Evolutionary conservation across 2,329 filamentous ascomycete species (phyloP), one percentile per base, ranked within the genome.

Genomic region (Epichloe glyceriae): DNA sequence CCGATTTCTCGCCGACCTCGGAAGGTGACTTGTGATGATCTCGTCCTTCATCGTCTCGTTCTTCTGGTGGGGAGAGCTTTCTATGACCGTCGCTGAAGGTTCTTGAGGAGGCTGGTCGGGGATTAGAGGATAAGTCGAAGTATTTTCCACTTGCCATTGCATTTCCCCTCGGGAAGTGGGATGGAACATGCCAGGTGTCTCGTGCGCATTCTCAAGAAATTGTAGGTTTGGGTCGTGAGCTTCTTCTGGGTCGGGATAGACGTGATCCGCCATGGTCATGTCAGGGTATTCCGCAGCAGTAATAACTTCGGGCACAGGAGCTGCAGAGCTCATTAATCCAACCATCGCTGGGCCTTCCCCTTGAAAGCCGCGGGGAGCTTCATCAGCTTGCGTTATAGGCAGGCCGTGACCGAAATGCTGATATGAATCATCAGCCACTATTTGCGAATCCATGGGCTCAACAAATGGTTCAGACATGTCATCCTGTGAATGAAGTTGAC

Each of bases 161-260:
- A n/a, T 7, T 14, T 11, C 19, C 15, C 8, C 17, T 35, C 30
- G 35, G 15, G 38, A 37, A 47, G 39, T n/a, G n/a, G 47, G 5
- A 38, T 41, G 22, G n/a, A 40, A 33, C 17, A n/a, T 45, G 33
- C 17, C 42, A 19, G 46, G 14, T 41, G 38, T 14, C 17, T 47
- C 47, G 34, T 42, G 42, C 19, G 46, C 44, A 22, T 42, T 45
- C 15, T 35, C 40, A 3, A 51, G 49, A 33, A 49, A 53, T 7
- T 53, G 55, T 22, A 58, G 42, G 35, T 49, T 52, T 10, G 53
- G 53, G n/a, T 56, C 57, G 17, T 59, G 54, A 6, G 50, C 34
- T 43, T 53, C 37, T 3, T 40, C 19, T 10, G 46, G 35, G 5
- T 47, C 19, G 8, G 45, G 20, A 41, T 52, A 46, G 6, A 34